Conservation (phyloP, 2,329 filamentous ascomycete genomes). For the Penicillium fuscoglaucum region DNA sequence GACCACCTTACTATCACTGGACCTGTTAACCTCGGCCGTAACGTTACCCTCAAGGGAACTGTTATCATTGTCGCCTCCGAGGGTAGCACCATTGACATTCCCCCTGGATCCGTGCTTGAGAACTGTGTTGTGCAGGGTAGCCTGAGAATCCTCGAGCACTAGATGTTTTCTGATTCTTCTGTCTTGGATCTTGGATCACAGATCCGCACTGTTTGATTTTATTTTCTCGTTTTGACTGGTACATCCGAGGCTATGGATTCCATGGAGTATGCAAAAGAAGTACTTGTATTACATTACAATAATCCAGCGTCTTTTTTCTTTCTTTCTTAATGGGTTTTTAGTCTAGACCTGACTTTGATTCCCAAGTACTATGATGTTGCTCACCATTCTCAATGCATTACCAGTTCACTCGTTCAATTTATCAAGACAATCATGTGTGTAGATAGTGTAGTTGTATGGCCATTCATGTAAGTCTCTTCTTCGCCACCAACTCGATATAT, state of each 20-base stretch:
- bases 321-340: conserved; percentile 12
- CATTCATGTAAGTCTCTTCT: no score
- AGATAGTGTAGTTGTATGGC: neutral
- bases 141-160: conserved; percentile 71
- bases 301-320: conserved; percentile 28
- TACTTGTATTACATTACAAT: conserved; percentile 33
- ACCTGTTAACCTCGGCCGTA: conserved; percentile 92
- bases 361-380: conserved; percentile 19
- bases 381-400: conserved; percentile 19
- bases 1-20: conserved; percentile 93
- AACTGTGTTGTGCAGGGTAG: conserved; percentile 99
- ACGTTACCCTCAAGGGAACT: conserved; percentile 92
- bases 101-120: conserved; percentile 93
- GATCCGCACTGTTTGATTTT: neutral
- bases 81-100: conserved; percentile 96
- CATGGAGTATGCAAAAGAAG: conserved; percentile 29
- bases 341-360: conserved; percentile 17
- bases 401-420: neutral
- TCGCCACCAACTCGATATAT: neutral
- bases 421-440: neutral
- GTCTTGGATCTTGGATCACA: neutral
- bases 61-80: conserved; percentile 99
- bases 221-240: conserved; percentile 22
- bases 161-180: conserved; percentile 29
- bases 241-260: conserved; percentile 29